A percentile compares a stretch with the other conserved stretches of the same genome.
Conservation (phyloP, 257 asterid genomes). For the Solanum megistacrolobum region DNA sequence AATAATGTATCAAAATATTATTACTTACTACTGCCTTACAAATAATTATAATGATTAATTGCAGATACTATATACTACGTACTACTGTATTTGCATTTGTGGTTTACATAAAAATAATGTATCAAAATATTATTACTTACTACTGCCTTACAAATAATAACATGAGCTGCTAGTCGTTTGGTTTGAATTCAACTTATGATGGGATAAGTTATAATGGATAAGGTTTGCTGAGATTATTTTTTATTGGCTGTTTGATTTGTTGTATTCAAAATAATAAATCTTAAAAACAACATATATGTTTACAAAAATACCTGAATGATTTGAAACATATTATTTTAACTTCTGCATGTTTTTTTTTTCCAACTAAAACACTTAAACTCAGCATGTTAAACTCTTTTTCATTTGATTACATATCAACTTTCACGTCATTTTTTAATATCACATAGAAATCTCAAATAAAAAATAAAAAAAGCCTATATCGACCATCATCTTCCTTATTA, state of each 20-base stretch:
- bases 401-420: too few relatives aligned
- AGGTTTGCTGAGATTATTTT: too few relatives aligned
- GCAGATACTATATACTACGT: neutral
- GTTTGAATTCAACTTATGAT: too few relatives aligned
- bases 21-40: too few relatives aligned
- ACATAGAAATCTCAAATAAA: neutral
- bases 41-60: neutral
- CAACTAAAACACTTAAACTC: too few relatives aligned
- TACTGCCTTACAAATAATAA: neutral
- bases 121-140: too few relatives aligned
- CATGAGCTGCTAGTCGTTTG: too few relatives aligned
- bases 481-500: neutral
- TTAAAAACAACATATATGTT: too few relatives aligned
- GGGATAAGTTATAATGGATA: accelerated
- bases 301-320: neutral
- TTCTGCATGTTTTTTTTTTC: too few relatives aligned
- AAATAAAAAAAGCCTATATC: neutral
- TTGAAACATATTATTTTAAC: neutral
- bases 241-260: accelerated
- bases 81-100: neutral
- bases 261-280: too few relatives aligned
- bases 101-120: neutral
- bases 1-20: too few relatives aligned
- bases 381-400: too few relatives aligned
- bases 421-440: neutral